These are phyloP conservation scores for Aspergillus fumigatus DNA, from an alignment of 2,329 filamentous ascomycete genomes.

Conservation along the genomic window DNA sequence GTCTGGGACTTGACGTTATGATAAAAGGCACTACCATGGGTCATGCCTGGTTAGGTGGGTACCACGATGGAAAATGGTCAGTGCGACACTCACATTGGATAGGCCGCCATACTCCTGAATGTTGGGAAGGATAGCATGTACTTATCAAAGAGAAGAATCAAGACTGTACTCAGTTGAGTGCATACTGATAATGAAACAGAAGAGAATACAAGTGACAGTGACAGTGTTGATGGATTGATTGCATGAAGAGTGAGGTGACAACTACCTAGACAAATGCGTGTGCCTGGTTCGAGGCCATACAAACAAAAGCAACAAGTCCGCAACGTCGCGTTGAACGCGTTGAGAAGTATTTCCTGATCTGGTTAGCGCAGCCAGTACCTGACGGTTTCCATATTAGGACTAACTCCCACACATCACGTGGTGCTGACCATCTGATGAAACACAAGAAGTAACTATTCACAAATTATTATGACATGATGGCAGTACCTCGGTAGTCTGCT, in stretches of 20 bases:
- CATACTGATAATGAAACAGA: neutral
- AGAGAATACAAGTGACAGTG: neutral
- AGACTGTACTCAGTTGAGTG: neutral
- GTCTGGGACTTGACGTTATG: neutral
- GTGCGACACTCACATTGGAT: neutral
- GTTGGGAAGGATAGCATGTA: neutral
- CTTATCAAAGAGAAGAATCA: neutral
- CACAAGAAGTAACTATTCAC: too few relatives aligned
- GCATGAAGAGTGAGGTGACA: too few relatives aligned
- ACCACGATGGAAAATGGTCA: neutral
- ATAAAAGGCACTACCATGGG: neutral
- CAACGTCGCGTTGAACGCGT: too few relatives aligned
- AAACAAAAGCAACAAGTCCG: neutral
- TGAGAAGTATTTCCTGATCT: too few relatives aligned
- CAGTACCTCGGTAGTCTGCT: too few relatives aligned
- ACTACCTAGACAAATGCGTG: too few relatives aligned
- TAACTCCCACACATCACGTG: too few relatives aligned
- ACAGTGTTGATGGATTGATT: neutral
- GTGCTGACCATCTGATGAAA: too few relatives aligned
- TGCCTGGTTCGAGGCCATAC: neutral
- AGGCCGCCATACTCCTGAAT: neutral
- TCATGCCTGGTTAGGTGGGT: neutral
- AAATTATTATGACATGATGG: too few relatives aligned
- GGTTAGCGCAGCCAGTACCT: too few relatives aligned
- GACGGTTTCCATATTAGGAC: neutral